These are phyloP conservation scores for Ilex paraguariensis DNA, from an alignment of 305 asterid species.

Conservation along the genomic window DNA sequence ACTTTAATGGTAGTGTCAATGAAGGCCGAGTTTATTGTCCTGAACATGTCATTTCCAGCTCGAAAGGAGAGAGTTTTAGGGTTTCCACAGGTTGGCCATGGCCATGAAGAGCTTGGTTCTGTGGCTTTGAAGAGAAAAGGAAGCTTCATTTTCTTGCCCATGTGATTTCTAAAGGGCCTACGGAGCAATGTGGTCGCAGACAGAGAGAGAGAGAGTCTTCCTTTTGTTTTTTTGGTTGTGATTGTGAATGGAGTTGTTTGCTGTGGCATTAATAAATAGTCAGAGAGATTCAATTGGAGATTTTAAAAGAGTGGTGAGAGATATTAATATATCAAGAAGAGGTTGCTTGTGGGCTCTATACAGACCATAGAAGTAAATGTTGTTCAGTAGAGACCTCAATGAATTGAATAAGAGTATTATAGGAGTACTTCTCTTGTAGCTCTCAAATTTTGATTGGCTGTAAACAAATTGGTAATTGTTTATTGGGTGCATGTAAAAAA, in stretches of 20 bases:
- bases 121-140: conserved; percentile 55
- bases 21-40: conserved; percentile 43
- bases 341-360: too few relatives aligned
- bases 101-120: conserved; percentile 40
- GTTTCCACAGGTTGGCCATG: conserved; percentile 51
- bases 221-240: conserved; percentile 8
- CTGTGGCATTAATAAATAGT: conserved; percentile 8
- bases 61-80: conserved; percentile 68
- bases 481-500: too few relatives aligned
- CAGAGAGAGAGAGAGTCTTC: not conserved
- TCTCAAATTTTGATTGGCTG: too few relatives aligned
- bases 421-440: too few relatives aligned
- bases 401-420: too few relatives aligned
- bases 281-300: conserved; percentile 4
- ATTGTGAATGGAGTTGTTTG: conserved; percentile 6
- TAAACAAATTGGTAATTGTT: too few relatives aligned
- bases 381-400: too few relatives aligned
- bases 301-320: conserved; percentile 3
- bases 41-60: conserved; percentile 23
- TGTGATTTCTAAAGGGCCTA: not conserved
- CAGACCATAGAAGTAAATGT: too few relatives aligned
- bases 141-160: conserved; percentile 46
- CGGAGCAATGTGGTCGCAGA: not conserved
- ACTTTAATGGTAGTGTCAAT: conserved; percentile 12
- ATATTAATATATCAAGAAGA: too few relatives aligned